Base-by-base conservation (phyloP, 2,329 filamentous ascomycete species). In the Ramularia endophylla region DNA sequence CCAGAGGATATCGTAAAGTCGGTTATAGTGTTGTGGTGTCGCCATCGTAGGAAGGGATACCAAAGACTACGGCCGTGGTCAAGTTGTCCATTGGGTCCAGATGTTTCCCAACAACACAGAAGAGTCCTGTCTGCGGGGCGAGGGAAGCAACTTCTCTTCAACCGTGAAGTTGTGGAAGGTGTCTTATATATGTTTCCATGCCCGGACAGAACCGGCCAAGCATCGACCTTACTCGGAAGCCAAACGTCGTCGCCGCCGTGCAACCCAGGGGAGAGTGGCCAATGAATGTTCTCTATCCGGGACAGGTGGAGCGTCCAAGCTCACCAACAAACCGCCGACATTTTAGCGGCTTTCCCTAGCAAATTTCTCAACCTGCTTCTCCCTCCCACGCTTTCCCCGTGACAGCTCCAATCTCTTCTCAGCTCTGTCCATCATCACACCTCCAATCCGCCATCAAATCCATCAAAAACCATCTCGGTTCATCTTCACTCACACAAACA, bases 401-500 rank as follows among this genome's bases (percentile, higher is more conserved):
- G 51, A 53, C 52, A 53, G 44, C 47, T 53, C 44, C 47, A 49
- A 42, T 51, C 31, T 34, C 48, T 46, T 47, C 50, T 50, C 44
- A 41, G 41, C 43, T 48, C 46, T 40, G 35, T 43, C 41, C 37
- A 38, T 48, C 51, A 44, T 37, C 43, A 48, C 44, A 39, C 48
- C 46, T 53, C 51, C 46, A 37, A 50, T 51, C 50, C 51, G 48
- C 48, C 51, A 52, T 53, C 52, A 50, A 44, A 36, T 35, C 48
- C 43, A 50, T 52, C 50, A 45, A 32, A 47, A 46, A 44, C 42
- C 36, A 25, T 19, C 39, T 33, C 34, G 33, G 38, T 38, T 44
- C 46, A 44, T 48, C 48, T 41, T 49, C 47, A 45, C 38, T 40
- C 43, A 48, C 46, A 65, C 65, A 62, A 59, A 72, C 38, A 69